Percentiles rank a stretch among this genome's conserved stretches.
Evolutionary conservation across 2,329 filamentous ascomycete species (phyloP).

Genomic region (Leptoxyphium fumago): DNA sequence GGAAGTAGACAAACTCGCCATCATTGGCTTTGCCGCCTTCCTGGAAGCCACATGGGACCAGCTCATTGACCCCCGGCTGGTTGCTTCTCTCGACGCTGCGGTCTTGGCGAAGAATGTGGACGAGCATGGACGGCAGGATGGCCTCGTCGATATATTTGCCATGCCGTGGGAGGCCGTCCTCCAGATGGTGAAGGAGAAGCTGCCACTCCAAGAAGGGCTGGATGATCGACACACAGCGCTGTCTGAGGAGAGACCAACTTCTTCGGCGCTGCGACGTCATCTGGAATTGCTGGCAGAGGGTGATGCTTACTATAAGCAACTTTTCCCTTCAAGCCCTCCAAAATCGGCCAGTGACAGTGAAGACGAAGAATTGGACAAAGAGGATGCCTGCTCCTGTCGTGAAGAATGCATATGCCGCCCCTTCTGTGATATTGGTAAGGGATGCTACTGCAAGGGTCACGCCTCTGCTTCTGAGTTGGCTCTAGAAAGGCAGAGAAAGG

Average conservation of each 20-base stretch:
- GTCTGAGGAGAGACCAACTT: no score
- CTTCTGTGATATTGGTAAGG: neutral
- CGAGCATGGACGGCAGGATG: no score
- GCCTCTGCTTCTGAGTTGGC: no score
- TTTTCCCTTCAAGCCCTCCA: no score
- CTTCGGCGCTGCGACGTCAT: neutral
- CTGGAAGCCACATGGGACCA: conserved; percentile 10
- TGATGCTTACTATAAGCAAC: no score
- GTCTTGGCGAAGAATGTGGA: conserved; percentile 2
- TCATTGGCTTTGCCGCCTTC: conserved; percentile 6
- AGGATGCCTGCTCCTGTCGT: neutral
- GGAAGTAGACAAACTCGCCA: conserved; percentile 2
- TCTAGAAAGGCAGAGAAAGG: no score
- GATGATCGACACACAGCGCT: no score
- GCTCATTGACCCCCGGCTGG: conserved; percentile 6
- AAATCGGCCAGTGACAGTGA: no score
- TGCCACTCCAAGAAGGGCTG: no score
- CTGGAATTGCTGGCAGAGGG: neutral
- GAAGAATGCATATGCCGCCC: neutral
- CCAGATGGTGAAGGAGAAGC: neutral
- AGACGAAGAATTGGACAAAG: no score
- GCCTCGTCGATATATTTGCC: neutral
- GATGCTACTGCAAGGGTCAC: neutral
- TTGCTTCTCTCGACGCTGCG: conserved; percentile 9
- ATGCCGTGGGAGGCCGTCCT: neutral